Conservation (phyloP, 495 filamentous ascomycete species). For the Trichoderma virens region DNA sequence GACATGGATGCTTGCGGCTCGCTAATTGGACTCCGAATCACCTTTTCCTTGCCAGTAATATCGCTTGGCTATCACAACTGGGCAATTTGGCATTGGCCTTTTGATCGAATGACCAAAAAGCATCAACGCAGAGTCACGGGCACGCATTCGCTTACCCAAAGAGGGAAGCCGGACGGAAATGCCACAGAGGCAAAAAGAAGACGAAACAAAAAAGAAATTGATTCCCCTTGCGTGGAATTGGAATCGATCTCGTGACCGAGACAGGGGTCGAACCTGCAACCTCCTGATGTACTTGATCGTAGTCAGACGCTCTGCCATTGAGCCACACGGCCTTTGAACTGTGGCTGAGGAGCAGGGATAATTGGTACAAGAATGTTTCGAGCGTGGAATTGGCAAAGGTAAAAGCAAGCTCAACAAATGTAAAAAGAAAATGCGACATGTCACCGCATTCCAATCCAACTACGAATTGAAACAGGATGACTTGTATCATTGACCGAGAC, state of each 20-base stretch:
- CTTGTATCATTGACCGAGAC: slow-evolving; percentile 4
- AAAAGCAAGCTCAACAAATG: neutral
- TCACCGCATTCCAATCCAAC: too few species aligned
- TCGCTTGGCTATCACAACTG: too few species aligned
- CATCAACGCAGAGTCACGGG: neutral
- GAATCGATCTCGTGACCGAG: slow-evolving; percentile 7
- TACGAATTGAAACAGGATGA: neutral
- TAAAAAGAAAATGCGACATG: neutral
- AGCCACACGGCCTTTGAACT: slow-evolving; percentile 7
- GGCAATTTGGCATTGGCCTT: too few species aligned
- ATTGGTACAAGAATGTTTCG: neutral
- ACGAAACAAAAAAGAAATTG: neutral
- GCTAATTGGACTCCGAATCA: too few species aligned
- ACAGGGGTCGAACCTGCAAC: slow-evolving; percentile 9
- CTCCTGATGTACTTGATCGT: slow-evolving; percentile 9
- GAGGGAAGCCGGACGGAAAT: neutral
- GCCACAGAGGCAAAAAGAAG: neutral
- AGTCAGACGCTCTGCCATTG: slow-evolving; percentile 9
- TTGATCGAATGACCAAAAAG: neutral
- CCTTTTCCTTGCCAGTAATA: too few species aligned
- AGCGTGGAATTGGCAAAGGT: neutral
- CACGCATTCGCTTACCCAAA: neutral
- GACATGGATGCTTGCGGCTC: too few species aligned
- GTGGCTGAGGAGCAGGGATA: neutral
- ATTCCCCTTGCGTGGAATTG: neutral